Base-by-base conservation (phyloP, 2,329 filamentous ascomycete species). In the Zymoseptoria passerinii region DNA sequence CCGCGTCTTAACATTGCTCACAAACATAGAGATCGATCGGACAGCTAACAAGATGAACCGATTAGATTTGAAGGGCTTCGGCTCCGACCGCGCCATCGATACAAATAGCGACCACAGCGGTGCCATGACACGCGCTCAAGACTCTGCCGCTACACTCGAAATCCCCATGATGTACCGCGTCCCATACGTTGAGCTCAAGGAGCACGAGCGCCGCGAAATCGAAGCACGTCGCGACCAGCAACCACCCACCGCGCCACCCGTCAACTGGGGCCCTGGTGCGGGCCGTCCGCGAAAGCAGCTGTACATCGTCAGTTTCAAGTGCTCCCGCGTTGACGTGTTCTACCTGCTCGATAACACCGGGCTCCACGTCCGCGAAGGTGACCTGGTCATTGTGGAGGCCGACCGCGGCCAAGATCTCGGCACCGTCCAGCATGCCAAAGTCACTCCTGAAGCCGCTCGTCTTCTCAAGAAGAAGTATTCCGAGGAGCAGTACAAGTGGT, bases 341-440 rank as follows among this genome's bases (percentile, higher is more conserved):
- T 97, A 96, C 74, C 90, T 96, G 35, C 92, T 96, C 72, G 92
- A 96, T 72, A 92, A 92, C 61, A 97, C 92, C 5, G 94, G 94
- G 2, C 80, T 99, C 29, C 88, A 89, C 19, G 88, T 97, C 56
- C 94, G 92, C 68, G 86, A 87, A 18, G 94, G 94, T 29, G 94
- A 99, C 71, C 80, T 97, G 55, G 95, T 99, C 61, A 97, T 99
- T 65, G 92, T 96, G 18, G 94, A 99, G 75, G 94, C 94, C 23
- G 95, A 99, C 73, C 90, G 94, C 63, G 94, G 94, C 51, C 95
- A 91, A 20, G 95, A 99, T 71, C 82, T 99, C 40, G 95, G 94
- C 50, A 96, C 92, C 27, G 92, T 99, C 28, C 88, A 90, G 55
- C 85, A 89, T 65, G 89, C 91, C 63, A 92, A 95, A 67, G 85